Conservation (phyloP, 495 filamentous ascomycete genomes). For the Amniculicola lignicola region DNA sequence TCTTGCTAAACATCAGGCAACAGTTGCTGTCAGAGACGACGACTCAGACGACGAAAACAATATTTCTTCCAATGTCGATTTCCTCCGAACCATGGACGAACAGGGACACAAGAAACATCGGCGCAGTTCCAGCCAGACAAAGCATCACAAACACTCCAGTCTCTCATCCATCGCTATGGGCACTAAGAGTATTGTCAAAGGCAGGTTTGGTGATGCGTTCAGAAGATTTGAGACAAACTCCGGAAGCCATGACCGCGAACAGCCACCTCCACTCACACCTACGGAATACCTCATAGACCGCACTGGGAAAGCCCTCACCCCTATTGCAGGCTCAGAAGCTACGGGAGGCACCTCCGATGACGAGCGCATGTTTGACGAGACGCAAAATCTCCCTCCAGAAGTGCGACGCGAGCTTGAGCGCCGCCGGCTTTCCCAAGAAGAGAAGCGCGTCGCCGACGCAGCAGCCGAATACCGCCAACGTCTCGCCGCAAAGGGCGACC, state of each 20-base stretch:
- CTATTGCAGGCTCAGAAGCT: conserved; percentile 73
- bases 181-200: conserved; percentile 80
- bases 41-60: conserved; percentile 52
- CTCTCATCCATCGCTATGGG: conserved; percentile 73
- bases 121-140: conserved; percentile 52
- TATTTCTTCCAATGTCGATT: conserved; percentile 86
- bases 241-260: conserved; percentile 38
- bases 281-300: conserved; percentile 28
- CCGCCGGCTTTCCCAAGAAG: conserved; percentile 77
- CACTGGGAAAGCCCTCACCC: conserved; percentile 50
- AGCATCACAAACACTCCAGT: conserved; percentile 78
- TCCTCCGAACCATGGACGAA: conserved; percentile 72
- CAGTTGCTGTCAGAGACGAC: conserved; percentile 40
- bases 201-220: conserved; percentile 94
- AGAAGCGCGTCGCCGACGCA: conserved; percentile 84
- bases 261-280: conserved; percentile 23
- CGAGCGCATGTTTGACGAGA: conserved; percentile 56
- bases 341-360: conserved; percentile 69
- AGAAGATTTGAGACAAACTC: conserved; percentile 78
- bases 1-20: conserved; percentile 36
- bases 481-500: conserved; percentile 59
- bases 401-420: conserved; percentile 88
- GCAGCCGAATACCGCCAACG: conserved; percentile 86
- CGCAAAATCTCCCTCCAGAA: conserved; percentile 78
- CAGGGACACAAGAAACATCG: conserved; percentile 67